These are phyloP conservation scores for Diaporthe ampelina DNA, from an alignment of 2,329 filamentous ascomycete genomes.

Conservation along the genomic window DNA sequence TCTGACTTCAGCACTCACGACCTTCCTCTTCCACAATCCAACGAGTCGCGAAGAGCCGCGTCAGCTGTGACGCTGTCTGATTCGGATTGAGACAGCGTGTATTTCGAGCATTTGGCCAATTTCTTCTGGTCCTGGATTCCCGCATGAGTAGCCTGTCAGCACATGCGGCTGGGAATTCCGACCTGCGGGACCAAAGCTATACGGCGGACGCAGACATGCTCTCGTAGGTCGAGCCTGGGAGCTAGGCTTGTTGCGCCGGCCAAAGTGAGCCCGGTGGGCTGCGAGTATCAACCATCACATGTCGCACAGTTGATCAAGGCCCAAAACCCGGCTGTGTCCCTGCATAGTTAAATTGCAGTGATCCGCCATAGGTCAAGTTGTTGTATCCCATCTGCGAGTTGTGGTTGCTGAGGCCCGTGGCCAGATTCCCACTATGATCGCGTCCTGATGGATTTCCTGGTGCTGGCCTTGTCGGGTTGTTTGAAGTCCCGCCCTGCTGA, in stretches of 20 bases:
- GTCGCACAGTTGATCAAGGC: neutral
- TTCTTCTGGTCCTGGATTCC: neutral
- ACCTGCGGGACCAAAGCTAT: neutral
- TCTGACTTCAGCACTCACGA: neutral
- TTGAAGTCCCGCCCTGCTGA: neutral
- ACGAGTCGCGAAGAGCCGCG: no score
- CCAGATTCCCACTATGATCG: constrained; percentile 42
- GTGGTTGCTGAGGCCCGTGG: constrained; percentile 38
- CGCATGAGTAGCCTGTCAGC: neutral
- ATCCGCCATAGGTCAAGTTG: constrained; percentile 42
- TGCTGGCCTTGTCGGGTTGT: neutral
- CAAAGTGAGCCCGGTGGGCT: neutral
- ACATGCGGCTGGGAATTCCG: neutral
- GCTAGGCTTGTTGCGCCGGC: neutral
- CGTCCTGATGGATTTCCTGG: constrained; percentile 33
- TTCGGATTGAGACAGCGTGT: neutral
- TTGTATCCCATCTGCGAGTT: constrained; percentile 37
- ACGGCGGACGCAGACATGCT: neutral
- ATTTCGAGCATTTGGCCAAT: neutral
- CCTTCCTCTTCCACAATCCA: neutral
- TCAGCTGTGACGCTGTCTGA: neutral
- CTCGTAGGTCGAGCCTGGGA: neutral
- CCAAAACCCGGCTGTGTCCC: constrained; percentile 38
- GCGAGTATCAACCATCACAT: neutral
- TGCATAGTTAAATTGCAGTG: constrained; percentile 41